Evolutionary conservation across 2,329 filamentous ascomycete species (phyloP), one percentile per base, ranked within the genome.

Genomic region (Pseudogymnoascus sp.): DNA sequence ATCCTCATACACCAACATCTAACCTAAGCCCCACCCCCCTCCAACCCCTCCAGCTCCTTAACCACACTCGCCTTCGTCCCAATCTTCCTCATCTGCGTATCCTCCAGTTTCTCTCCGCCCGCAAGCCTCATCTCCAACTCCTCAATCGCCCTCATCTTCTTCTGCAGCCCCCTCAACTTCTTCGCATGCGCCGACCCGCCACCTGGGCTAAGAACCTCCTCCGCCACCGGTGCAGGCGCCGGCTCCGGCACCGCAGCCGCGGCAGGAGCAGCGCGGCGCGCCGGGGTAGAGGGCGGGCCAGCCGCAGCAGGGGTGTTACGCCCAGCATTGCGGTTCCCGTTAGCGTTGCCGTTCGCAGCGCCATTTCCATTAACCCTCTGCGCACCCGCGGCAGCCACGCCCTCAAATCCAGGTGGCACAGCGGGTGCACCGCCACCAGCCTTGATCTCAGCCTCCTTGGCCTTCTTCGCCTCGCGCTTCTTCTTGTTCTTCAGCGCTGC

Each of bases 61-160:
- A 92, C 81, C 63, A 99, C 93, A 14, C 83, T 77, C 59, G 86
- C 80, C 79, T 97, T 96, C 21, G 92, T 97, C 62, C 85, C 84
- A 70, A 99, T 99, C 83, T 99, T 99, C 82, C 96, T 95, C 76
- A 99, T 86, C 78, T 99, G 94, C 33, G 94, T 99, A 72, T 97
- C 93, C 78, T 99, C 94, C 65, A 99, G 79, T 81, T 97, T 97
- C 81, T 99, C 94, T 4, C 93, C 93, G 35, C 89, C 88, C 2
- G 93, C 94, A 68, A 92, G 86, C 63, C 94, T 86, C 92, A 97
- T 97, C 81, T 97, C 96, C 65, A 99, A 79, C 74, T 99, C 94
- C 73, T 99, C 94, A 72, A 99, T 99, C 10, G 94, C 94, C 19
- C 94, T 86, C 66, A 99, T 89, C 83, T 99, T 99, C 84, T 99